Base-by-base conservation (phyloP, 2,329 filamentous ascomycete species). In the Monosporascus sp. region DNA sequence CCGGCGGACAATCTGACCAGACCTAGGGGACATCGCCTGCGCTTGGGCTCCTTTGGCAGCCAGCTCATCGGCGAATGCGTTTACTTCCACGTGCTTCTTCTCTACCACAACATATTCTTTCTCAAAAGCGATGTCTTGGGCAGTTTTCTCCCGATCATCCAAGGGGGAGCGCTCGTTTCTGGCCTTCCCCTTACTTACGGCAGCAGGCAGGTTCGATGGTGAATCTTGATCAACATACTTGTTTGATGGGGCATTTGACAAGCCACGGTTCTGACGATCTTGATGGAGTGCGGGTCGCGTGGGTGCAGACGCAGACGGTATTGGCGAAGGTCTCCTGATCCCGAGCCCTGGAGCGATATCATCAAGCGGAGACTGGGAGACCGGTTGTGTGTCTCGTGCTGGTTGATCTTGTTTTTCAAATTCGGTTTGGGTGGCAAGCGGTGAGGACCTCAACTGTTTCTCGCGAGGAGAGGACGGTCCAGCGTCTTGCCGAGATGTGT, bases 61-160 rank as follows among this genome's bases (percentile, higher is more conserved):
- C 66, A 99, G 77, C 71, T 97, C 93, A 70, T 99, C 94, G 22
- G 94, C 94, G 64, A 99, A 88, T 3, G 94, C 94, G 69, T 99
- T 97, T 49, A 99, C 93, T 70, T 97, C 93, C 11, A 99, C 92
- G 20, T 91, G 88, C 59, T 88, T 86, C 75, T 97, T 96, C 74
- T 99, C 94, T 14, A 99, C 90, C 26, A 97, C 80, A 20, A 99
- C 93, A 64, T 97, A 99, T 60, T 97, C 94, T 59, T 93, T 85
- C 67, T 96, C 92, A 62, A 96, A 88, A 1, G 89, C 89, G 48
- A 95, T 85, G 59, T 97, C 93, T 63, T 96, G 90, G 3, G 90
- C 91, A 3, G 87, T 88, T 66, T 77, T 83, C 64, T 88, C 86
- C 55, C 85, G 84, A 59, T 88, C 86, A 53, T 72, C 71, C 20